Percentiles rank a stretch among this genome's conserved stretches.
Evolutionary conservation across 129 eudicot genomes (phyloP).

Genomic region (Flaveria sonorensis): DNA sequence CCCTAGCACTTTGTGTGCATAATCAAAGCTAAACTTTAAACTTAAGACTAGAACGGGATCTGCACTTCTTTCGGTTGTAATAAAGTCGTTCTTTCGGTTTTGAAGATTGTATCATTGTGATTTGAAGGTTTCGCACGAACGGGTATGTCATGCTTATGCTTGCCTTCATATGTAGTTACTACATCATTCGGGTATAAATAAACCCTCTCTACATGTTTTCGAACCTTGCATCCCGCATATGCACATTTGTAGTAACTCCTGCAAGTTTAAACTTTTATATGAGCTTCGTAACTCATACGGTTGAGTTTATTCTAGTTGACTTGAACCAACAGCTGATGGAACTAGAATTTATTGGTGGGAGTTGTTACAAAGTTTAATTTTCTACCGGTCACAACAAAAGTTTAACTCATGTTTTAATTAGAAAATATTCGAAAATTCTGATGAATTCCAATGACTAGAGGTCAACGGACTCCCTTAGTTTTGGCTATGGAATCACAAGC

Average conservation of each 20-base stretch:
- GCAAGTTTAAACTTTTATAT: conserved; percentile 14
- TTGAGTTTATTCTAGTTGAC: no score
- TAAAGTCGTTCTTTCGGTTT: conserved; percentile 38
- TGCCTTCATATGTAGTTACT: conserved; percentile 90
- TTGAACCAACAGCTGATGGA: no score
- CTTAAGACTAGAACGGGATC: conserved; percentile 35
- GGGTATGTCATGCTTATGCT: conserved; percentile 81
- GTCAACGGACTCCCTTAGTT: no score
- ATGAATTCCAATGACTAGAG: no score
- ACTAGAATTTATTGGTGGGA: no score
- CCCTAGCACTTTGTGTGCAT: no score
- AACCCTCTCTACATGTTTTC: conserved; percentile 92
- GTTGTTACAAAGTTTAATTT: no score
- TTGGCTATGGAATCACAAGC: background rate
- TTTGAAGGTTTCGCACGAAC: conserved; percentile 30
- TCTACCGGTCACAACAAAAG: no score
- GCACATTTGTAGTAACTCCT: conserved; percentile 95
- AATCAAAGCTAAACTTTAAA: background rate
- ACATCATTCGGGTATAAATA: conserved; percentile 73
- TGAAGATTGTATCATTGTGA: conserved; percentile 40
- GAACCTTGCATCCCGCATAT: conserved; percentile 78
- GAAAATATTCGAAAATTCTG: no score
- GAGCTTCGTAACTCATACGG: conserved; percentile 6
- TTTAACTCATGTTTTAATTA: no score
- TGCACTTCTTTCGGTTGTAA: conserved; percentile 60